Conservation (phyloP, 768 basidiomycete species). For the Auriscalpium vulgare region DNA sequence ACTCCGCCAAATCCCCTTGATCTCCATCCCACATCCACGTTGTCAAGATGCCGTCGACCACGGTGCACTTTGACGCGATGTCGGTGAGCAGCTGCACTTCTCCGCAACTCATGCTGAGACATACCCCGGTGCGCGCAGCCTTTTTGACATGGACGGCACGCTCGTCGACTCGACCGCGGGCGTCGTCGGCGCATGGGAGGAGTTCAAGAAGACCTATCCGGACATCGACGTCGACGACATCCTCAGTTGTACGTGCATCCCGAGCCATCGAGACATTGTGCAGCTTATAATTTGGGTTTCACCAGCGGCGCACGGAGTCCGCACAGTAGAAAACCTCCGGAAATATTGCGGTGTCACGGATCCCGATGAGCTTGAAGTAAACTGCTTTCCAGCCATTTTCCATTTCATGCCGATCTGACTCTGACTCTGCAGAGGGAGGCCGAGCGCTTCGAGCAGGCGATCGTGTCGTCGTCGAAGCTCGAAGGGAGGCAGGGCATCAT, state of each 20-base stretch:
- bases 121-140: conserved; percentile 26
- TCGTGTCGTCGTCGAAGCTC: conserved; percentile 50
- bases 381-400: conserved; percentile 2
- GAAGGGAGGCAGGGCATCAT: conserved; percentile 57
- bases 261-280: not conserved
- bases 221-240: conserved; percentile 51
- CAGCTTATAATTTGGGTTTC: not conserved
- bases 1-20: no score
- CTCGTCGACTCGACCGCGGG: conserved; percentile 78
- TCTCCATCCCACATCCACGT: no score
- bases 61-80: not conserved
- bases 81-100: not conserved
- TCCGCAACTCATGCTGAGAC: not conserved
- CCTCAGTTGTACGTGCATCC: conserved; percentile 45
- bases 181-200: conserved; percentile 75
- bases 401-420: conserved; percentile 3
- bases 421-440: conserved; percentile 48
- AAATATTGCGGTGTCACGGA: conserved; percentile 64
- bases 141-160: conserved; percentile 84
- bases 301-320: conserved; percentile 71
- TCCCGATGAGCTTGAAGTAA: conserved; percentile 61
- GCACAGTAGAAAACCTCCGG: conserved; percentile 75
- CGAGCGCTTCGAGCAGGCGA: conserved; percentile 71
- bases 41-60: not conserved
- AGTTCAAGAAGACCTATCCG: conserved; percentile 66